phyloP scores from a whole-genome alignment of 495 filamentous ascomycete genomes.

The Hamigera avellanea region DNA sequence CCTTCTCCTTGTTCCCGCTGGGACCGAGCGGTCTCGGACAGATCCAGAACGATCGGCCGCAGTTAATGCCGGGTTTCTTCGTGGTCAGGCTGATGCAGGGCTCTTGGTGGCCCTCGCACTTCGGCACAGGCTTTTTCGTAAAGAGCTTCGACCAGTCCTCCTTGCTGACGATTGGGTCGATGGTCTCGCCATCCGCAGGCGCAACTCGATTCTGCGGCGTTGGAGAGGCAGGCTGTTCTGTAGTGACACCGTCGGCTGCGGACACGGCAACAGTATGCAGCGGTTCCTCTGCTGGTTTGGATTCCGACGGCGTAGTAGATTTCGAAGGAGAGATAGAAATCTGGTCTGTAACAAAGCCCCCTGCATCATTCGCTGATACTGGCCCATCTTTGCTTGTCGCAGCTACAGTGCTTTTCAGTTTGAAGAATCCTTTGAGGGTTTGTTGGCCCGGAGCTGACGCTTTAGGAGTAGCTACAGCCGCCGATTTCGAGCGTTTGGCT shows the following conservation, averaged over 20 bases:
- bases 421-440: conserved; percentile 77
- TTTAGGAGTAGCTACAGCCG: conserved; percentile 7
- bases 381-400: background rate
- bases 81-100: conserved; percentile 70
- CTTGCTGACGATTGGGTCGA: conserved; percentile 63
- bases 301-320: background rate
- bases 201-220: background rate
- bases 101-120: conserved; percentile 75
- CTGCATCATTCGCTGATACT: background rate
- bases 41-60: conserved; percentile 77
- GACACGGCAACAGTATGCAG: too few species aligned
- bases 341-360: background rate
- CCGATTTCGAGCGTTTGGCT: conserved; percentile 39
- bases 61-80: conserved; percentile 79
- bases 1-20: conserved; percentile 67
- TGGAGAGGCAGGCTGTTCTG: too few species aligned
- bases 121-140: conserved; percentile 57
- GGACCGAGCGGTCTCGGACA: conserved; percentile 74
- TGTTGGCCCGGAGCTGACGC: conserved; percentile 47
- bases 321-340: background rate
- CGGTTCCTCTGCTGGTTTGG: background rate
- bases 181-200: conserved; percentile 14
- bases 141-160: conserved; percentile 83
- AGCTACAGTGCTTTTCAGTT: conserved; percentile 31
- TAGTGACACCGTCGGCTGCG: too few species aligned